These are phyloP conservation scores for Botrytis fragariae DNA, from an alignment of 2,329 filamentous ascomycete genomes.

Conservation along the genomic window DNA sequence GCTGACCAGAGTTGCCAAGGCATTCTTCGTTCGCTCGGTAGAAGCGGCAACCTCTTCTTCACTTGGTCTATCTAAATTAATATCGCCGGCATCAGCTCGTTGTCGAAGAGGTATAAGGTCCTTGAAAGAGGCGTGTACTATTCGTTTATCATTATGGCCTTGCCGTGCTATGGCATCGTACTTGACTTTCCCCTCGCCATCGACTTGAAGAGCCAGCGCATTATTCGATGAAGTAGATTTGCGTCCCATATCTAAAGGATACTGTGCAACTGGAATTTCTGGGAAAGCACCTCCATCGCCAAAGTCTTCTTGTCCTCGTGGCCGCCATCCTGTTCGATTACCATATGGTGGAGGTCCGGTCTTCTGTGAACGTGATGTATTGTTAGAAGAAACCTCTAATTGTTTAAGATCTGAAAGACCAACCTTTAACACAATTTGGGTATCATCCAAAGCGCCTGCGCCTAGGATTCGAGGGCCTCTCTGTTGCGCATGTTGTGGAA, in stretches of 20 bases:
- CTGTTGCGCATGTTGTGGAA: slow-evolving; percentile 67
- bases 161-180: slow-evolving; percentile 93
- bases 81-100: slow-evolving; percentile 86
- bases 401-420: slow-evolving; percentile 29
- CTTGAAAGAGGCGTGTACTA: slow-evolving; percentile 94
- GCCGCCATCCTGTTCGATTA: slow-evolving; percentile 85
- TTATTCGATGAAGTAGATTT: slow-evolving; percentile 72
- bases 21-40: slow-evolving; percentile 84
- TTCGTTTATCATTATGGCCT: slow-evolving; percentile 78
- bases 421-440: slow-evolving; percentile 77
- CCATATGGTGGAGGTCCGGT: slow-evolving; percentile 85
- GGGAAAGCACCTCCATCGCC: slow-evolving; percentile 96
- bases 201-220: slow-evolving; percentile 88
- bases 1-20: slow-evolving; percentile 75
- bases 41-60: slow-evolving; percentile 81
- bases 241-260: slow-evolving; percentile 91
- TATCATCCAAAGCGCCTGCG: slow-evolving; percentile 76
- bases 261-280: slow-evolving; percentile 89
- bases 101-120: slow-evolving; percentile 93
- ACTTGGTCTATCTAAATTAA: slow-evolving; percentile 80
- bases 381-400: slow-evolving; percentile 24
- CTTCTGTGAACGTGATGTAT: slow-evolving; percentile 50
- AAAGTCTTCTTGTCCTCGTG: slow-evolving; percentile 84
- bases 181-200: slow-evolving; percentile 88
- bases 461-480: slow-evolving; percentile 81